Percentiles rank a stretch among this genome's conserved stretches.
phyloP scores from a whole-genome alignment of 768 basidiomycete genomes.

The Psilocybe tampanensis region DNA sequence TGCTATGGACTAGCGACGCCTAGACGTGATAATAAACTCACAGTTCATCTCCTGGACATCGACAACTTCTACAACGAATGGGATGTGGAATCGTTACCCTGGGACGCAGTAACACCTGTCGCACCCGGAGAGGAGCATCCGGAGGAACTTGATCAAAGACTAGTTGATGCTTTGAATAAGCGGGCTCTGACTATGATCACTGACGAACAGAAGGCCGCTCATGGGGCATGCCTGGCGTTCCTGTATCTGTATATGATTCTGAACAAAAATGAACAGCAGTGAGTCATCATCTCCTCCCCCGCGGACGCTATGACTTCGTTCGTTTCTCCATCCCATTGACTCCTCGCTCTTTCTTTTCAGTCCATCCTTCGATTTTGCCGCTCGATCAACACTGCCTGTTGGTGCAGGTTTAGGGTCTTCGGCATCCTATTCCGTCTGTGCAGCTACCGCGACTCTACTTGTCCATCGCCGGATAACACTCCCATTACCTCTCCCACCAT shows the following conservation, averaged over 20 bases:
- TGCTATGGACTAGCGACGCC: conserved; percentile 88
- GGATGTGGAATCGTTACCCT: conserved; percentile 77
- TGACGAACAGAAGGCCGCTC: conserved; percentile 39
- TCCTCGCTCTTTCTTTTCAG: conserved; percentile 37
- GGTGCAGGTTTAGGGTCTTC: conserved; percentile 97
- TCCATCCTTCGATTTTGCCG: conserved; percentile 76
- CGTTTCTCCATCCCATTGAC: not conserved
- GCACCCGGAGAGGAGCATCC: conserved; percentile 54
- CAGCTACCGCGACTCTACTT: conserved; percentile 79
- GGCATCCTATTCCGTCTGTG: conserved; percentile 91
- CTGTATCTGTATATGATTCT: conserved; percentile 92
- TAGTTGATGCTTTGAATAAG: conserved; percentile 71
- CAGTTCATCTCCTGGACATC: conserved; percentile 80
- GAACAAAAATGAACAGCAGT: conserved; percentile 58
- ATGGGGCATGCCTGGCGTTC: conserved; percentile 66
- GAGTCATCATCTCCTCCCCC: conserved; percentile 30
- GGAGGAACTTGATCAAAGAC: conserved; percentile 68
- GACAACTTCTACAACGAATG: conserved; percentile 79
- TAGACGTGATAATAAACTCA: conserved; percentile 71
- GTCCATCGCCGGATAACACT: conserved; percentile 68
- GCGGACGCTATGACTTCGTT: conserved; percentile 8
- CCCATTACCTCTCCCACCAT: conserved; percentile 51
- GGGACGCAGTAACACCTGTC: conserved; percentile 67
- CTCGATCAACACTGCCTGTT: conserved; percentile 89
- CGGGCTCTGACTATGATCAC: conserved; percentile 40